These are phyloP conservation scores for Candida odintsovae DNA, from an alignment of 805 yeast species.

Conservation along the genomic window DNA sequence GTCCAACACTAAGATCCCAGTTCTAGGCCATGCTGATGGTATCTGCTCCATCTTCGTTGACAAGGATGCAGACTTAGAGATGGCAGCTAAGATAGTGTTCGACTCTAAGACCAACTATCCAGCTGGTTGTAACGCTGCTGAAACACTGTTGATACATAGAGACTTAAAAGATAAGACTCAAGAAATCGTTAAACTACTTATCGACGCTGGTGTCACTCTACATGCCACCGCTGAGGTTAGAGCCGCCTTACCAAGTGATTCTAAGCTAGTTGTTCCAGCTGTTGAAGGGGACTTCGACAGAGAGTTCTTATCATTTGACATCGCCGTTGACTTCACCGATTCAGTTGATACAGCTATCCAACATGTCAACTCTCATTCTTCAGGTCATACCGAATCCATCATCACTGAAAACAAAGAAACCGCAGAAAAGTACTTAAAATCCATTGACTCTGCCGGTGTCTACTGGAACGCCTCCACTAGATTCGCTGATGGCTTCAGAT, in stretches of 20 bases:
- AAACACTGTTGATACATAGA: conserved; percentile 67
- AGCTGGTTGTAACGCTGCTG: conserved; percentile 98
- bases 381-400: conserved; percentile 93
- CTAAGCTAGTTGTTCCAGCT: conserved; percentile 38
- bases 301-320: conserved; percentile 79
- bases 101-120: conserved; percentile 96
- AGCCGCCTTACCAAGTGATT: conserved; percentile 20
- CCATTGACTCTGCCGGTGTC: conserved; percentile 92
- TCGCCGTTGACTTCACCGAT: conserved; percentile 63
- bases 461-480: conserved; percentile 97
- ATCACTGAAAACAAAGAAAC: conserved; percentile 65
- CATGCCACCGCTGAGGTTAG: conserved; percentile 56
- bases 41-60: conserved; percentile 87
- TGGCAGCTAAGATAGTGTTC: conserved; percentile 69
- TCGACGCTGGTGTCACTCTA: conserved; percentile 63
- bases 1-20: conserved; percentile 88
- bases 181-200: conserved; percentile 38
- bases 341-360: conserved; percentile 66
- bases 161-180: conserved; percentile 29
- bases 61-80: conserved; percentile 65
- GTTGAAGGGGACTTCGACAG: conserved; percentile 66
- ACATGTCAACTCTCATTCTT: conserved; percentile 87
- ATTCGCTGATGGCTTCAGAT: conserved; percentile 97
- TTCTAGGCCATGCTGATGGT: conserved; percentile 98
- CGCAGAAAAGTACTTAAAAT: conserved; percentile 76